phyloP scores from a whole-genome alignment of 2,329 filamentous ascomycete species.

The Moelleriella libera region DNA sequence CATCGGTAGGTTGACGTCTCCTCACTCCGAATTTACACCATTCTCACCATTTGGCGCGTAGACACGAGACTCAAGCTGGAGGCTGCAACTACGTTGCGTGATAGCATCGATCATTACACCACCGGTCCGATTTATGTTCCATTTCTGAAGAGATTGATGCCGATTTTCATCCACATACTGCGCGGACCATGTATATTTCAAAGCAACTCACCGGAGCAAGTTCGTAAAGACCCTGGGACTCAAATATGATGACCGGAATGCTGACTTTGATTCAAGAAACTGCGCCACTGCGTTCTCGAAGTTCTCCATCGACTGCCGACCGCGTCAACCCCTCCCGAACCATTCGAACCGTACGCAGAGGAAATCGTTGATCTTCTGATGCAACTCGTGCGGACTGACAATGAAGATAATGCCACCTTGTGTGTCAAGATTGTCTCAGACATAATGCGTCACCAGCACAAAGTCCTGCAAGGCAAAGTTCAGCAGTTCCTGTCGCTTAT shows the following conservation, averaged over 20 bases:
- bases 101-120: slow-evolving; percentile 82
- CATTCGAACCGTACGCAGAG: slow-evolving; percentile 74
- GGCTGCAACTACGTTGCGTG: slow-evolving; percentile 73
- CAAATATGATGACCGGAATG: background rate
- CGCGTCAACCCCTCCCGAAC: slow-evolving; percentile 56
- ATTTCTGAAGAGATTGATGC: slow-evolving; percentile 80
- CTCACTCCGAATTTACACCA: slow-evolving; percentile 8
- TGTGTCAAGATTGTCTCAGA: slow-evolving; percentile 98
- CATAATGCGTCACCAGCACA: slow-evolving; percentile 83
- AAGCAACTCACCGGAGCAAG: slow-evolving; percentile 80
- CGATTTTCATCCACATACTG: slow-evolving; percentile 75
- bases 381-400: slow-evolving; percentile 76
- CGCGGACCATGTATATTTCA: slow-evolving; percentile 81
- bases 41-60: slow-evolving; percentile 19
- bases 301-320: slow-evolving; percentile 78
- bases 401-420: slow-evolving; percentile 96
- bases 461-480: slow-evolving; percentile 63
- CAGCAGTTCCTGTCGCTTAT: slow-evolving; percentile 86
- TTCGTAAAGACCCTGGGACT: slow-evolving; percentile 22
- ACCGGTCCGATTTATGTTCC: slow-evolving; percentile 60
- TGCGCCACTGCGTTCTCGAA: slow-evolving; percentile 87
- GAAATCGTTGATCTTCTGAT: slow-evolving; percentile 87
- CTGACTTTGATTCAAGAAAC: slow-evolving; percentile 40
- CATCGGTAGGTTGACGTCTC: slow-evolving; percentile 28
- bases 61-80: slow-evolving; percentile 73